phyloP scores from a whole-genome alignment of 495 filamentous ascomycete species.

The Lindgomyces ingoldianus region DNA sequence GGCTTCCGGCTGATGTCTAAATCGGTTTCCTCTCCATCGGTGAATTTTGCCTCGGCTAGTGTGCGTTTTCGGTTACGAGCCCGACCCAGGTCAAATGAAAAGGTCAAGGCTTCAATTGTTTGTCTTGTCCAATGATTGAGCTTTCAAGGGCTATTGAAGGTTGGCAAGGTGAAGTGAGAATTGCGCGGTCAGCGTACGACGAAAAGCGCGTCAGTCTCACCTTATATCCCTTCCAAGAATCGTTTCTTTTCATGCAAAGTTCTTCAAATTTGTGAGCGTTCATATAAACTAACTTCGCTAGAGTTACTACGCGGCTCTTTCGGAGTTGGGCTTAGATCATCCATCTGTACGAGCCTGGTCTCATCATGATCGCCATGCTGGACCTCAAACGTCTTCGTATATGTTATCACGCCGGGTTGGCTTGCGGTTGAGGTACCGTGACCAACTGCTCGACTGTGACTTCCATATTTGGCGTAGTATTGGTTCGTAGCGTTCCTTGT shows the following conservation, averaged over 20 bases:
- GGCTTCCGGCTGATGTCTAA: too few relatives aligned
- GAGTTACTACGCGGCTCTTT: neutral
- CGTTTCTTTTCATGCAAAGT: neutral
- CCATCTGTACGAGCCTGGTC: neutral
- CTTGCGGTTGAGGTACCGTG: neutral
- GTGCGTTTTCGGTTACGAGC: too few relatives aligned
- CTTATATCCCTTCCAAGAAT: too few relatives aligned
- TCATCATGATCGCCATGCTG: neutral
- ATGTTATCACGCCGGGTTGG: neutral
- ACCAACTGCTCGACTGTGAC: neutral
- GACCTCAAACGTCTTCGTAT: neutral
- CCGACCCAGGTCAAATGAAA: too few relatives aligned
- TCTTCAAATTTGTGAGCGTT: neutral
- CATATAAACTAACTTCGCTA: neutral
- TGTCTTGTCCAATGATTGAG: too few relatives aligned
- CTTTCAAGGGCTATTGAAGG: too few relatives aligned
- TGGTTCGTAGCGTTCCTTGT: constrained; percentile 1
- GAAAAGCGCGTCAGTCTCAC: too few relatives aligned
- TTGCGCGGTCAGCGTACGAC: too few relatives aligned
- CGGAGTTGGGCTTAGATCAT: neutral
- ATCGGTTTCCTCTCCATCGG: too few relatives aligned
- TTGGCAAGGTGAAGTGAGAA: too few relatives aligned
- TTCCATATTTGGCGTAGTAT: constrained; percentile 12
- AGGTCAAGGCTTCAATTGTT: too few relatives aligned
- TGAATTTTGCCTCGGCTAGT: too few relatives aligned